Evolutionary conservation across 495 filamentous ascomycete species (phyloP).

Genomic region (Rostrohypoxylon terebratum): DNA sequence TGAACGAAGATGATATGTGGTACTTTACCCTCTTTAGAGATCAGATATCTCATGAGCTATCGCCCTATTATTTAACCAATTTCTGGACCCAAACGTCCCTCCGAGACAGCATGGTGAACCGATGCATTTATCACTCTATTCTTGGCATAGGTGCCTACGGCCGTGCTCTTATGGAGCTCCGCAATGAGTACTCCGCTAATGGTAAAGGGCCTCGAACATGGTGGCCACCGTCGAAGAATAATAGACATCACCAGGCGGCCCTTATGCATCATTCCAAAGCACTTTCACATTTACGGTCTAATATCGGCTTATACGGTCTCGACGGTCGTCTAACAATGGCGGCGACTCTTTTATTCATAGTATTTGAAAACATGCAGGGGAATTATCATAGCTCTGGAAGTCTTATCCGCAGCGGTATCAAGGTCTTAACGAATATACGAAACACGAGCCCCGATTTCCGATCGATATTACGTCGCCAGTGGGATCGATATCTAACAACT

Average conservation of each 20-base stretch:
- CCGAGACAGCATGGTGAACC: slow-evolving; percentile 40
- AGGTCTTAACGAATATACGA: slow-evolving; percentile 41
- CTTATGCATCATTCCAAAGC: slow-evolving; percentile 46
- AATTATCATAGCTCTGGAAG: slow-evolving; percentile 46
- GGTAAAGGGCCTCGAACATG: slow-evolving; percentile 24
- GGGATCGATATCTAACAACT: slow-evolving; percentile 30
- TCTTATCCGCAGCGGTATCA: slow-evolving; percentile 45
- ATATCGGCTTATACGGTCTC: slow-evolving; percentile 35
- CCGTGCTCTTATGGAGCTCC: slow-evolving; percentile 43
- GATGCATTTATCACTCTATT: slow-evolving; percentile 47
- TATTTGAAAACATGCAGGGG: slow-evolving; percentile 49
- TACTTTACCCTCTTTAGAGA: slow-evolving; percentile 44
- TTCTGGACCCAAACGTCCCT: slow-evolving; percentile 43
- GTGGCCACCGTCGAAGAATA: slow-evolving; percentile 39
- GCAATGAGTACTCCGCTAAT: slow-evolving; percentile 13
- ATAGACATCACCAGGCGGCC: slow-evolving; percentile 42
- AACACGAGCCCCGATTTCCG: slow-evolving; percentile 17
- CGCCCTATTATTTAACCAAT: slow-evolving; percentile 34
- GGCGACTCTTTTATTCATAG: slow-evolving; percentile 47
- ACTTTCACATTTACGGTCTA: slow-evolving; percentile 42
- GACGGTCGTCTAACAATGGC: slow-evolving; percentile 41
- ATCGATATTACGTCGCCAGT: slow-evolving; percentile 38
- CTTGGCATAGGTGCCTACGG: slow-evolving; percentile 47
- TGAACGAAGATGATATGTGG: slow-evolving; percentile 42
- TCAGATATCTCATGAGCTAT: slow-evolving; percentile 38